These are phyloP conservation scores for Toxicodendron radicans DNA, from an alignment of 345 rosid species.

Conservation along the genomic window DNA sequence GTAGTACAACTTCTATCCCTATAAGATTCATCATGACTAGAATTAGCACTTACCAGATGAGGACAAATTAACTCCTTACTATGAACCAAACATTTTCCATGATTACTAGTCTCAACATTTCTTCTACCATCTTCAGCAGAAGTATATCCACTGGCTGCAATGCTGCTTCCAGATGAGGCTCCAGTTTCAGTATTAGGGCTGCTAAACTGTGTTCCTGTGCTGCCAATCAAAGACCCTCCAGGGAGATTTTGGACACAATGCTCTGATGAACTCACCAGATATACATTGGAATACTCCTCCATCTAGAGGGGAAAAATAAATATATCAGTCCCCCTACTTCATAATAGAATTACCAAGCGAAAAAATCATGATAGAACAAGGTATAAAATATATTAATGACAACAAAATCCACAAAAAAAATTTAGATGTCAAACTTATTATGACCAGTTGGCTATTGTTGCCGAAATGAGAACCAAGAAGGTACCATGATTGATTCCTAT, in stretches of 20 bases:
- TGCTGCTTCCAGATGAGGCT: constrained; percentile 32
- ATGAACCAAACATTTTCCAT: constrained; percentile 35
- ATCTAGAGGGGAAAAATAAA: constrained; percentile 33
- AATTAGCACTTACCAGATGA: constrained; percentile 42
- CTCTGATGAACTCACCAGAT: constrained; percentile 31
- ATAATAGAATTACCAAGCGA: constrained; percentile 14
- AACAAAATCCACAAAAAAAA: not conserved
- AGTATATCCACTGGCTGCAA: constrained; percentile 24
- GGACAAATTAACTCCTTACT: constrained; percentile 41
- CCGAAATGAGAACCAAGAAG: not conserved
- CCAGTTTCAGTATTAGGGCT: constrained; percentile 34
- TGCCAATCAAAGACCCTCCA: constrained; percentile 28
- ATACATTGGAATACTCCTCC: constrained; percentile 40
- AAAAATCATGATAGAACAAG: not conserved
- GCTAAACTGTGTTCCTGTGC: constrained; percentile 28
- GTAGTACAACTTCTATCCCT: constrained; percentile 41
- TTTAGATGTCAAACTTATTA: not conserved
- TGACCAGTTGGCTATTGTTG: not conserved
- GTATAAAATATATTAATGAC: not conserved
- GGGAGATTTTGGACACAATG: constrained; percentile 24
- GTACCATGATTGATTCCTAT: not conserved
- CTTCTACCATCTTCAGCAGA: constrained; percentile 25
- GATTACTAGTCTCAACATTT: constrained; percentile 27
- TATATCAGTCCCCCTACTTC: constrained; percentile 4
- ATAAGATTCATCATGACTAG: constrained; percentile 36